phyloP scores from a whole-genome alignment of 2,329 filamentous ascomycete species.

The Niveomyces coronatus region DNA sequence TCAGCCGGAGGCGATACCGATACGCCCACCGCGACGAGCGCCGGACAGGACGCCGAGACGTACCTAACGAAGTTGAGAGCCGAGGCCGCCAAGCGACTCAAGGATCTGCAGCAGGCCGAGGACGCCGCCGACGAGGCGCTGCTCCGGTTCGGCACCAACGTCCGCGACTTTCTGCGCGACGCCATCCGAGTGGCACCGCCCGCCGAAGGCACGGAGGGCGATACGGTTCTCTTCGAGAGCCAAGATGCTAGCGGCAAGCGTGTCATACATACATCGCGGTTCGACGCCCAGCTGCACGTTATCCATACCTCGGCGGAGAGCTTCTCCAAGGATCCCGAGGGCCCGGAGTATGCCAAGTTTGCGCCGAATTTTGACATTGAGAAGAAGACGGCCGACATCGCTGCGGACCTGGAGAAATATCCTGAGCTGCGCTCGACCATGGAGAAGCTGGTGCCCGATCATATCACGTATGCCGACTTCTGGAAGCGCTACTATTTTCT shows the following conservation, averaged over 20 bases:
- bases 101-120: conserved; percentile 83
- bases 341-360: conserved; percentile 66
- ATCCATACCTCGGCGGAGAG: conserved; percentile 79
- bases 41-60: conserved; percentile 40
- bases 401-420: conserved; percentile 73
- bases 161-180: conserved; percentile 81
- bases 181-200: conserved; percentile 82
- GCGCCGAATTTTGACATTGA: conserved; percentile 67
- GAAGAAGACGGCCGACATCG: conserved; percentile 74
- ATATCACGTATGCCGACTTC: conserved; percentile 79
- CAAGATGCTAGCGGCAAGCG: conserved; percentile 84
- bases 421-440: conserved; percentile 77
- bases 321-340: conserved; percentile 72
- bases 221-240: conserved; percentile 77
- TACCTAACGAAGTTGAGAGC: conserved; percentile 66
- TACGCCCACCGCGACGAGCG: conserved; percentile 40
- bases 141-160: conserved; percentile 79
- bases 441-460: conserved; percentile 92
- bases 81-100: conserved; percentile 74
- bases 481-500: conserved; percentile 96
- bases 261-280: conserved; percentile 87
- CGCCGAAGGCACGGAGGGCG: conserved; percentile 39
- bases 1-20: conserved; percentile 20
- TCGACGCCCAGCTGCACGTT: conserved; percentile 91
- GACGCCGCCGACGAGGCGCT: conserved; percentile 94